phyloP scores from a whole-genome alignment of 176 grass and related monocot species.

The Triticum timopheevii region DNA sequence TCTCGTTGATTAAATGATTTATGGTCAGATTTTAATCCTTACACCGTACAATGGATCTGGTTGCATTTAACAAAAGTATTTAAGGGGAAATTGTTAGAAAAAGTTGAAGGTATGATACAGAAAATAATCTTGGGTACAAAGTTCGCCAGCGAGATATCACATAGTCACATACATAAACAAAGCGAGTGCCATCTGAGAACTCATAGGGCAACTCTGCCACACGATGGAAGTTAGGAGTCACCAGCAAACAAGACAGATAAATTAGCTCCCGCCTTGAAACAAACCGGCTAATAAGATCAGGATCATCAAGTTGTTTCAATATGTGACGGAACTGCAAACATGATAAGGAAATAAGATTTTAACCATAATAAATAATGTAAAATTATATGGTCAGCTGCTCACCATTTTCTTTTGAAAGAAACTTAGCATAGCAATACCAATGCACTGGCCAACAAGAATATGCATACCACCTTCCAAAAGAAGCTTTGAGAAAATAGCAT shows the following conservation, averaged over 20 bases:
- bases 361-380: not conserved
- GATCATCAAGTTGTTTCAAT: constrained; percentile 61
- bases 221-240: constrained; percentile 81
- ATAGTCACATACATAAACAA: constrained; percentile 69
- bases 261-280: constrained; percentile 61
- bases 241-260: constrained; percentile 69
- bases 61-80: constrained; percentile 3
- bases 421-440: not conserved
- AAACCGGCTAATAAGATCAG: constrained; percentile 65
- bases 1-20: constrained; percentile 15
- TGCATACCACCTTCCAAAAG: constrained; percentile 6
- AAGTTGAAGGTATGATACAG: not conserved
- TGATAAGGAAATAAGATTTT: constrained; percentile 11
- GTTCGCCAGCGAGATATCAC: no score
- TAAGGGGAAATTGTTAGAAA: not conserved
- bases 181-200: constrained; percentile 66
- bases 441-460: not conserved
- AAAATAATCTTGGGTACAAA: not conserved
- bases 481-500: constrained; percentile 14
- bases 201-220: constrained; percentile 57
- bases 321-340: constrained; percentile 73
- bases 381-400: no score
- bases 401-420: no score
- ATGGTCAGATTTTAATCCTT: constrained; percentile 16
- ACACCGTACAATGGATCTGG: not conserved